These are phyloP conservation scores for Colletotrichum costaricense DNA, from an alignment of 2,329 filamentous ascomycete species.

Conservation along the genomic window DNA sequence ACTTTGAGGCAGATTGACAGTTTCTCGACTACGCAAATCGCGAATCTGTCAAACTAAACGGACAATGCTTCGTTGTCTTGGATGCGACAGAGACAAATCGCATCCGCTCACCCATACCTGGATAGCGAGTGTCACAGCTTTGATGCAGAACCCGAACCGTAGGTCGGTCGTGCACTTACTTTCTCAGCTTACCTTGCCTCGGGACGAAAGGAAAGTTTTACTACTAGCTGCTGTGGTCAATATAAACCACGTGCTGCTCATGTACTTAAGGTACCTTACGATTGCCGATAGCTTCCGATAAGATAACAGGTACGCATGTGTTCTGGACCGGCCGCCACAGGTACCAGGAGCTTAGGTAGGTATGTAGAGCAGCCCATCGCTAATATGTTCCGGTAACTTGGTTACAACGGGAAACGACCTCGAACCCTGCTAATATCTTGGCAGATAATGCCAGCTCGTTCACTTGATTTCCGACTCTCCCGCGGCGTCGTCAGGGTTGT, in stretches of 20 bases:
- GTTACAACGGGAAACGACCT: not conserved
- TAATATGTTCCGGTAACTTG: not conserved
- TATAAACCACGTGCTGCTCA: conserved; percentile 6
- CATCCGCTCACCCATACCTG: not conserved
- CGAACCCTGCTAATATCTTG: not conserved
- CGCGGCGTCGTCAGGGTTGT: too few species aligned
- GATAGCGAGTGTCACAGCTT: not conserved
- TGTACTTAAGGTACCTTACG: not conserved
- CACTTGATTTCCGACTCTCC: not conserved
- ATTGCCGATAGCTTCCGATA: conserved; percentile 13
- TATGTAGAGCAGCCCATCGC: not conserved
- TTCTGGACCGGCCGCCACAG: not conserved
- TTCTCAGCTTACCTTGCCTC: not conserved
- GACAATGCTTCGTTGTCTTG: not conserved
- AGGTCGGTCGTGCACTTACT: not conserved
- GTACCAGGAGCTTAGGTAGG: not conserved
- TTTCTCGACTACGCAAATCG: not conserved
- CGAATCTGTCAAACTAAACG: not conserved
- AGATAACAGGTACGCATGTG: conserved; percentile 1
- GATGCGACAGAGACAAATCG: not conserved
- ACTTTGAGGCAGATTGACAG: not conserved
- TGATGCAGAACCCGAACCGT: not conserved
- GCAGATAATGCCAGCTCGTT: not conserved
- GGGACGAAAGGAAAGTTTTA: not conserved
- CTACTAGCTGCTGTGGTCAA: not conserved